Base-by-base conservation (phyloP, 177 flowering plant genomes). In the Vitis hybrid region DNA sequence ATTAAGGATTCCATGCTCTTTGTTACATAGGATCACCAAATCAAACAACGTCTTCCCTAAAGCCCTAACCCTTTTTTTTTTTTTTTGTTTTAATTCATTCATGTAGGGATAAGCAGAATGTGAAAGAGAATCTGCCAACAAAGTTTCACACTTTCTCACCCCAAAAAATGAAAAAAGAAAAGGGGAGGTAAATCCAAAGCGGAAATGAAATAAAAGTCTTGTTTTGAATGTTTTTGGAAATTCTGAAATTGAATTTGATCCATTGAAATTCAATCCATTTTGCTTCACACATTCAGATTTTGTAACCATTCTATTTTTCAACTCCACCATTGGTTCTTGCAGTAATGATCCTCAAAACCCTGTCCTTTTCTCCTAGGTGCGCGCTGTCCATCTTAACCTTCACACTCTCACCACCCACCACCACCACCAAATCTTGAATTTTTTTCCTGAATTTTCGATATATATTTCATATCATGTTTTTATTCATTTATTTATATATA, bases 191-290 rank as follows among this genome's bases (percentile, higher is more conserved):
- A 33, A 33, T 33, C 45, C 45, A 33, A 22, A 22, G 0, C 26
- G 26, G 26, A 22, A 22, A 22, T 22, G 26, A 22, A 4, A 39
- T 39, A 39, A 39, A 39, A 39, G 8, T 39, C 4, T 7, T 39
- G 9, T 39, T 39, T 39, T 5, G 5, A 39, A 39, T 39, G 45
- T 39, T 39, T 39, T 39, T 1, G 60, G 60, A 19, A 45, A 11
- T 65, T 31, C 55, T 3, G 20, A 65, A 53, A 60, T 11, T 49
- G 64, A 80, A 50, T 87, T 72, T 76, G 78, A 80, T 82, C 92
- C 94, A 86, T 51, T 84, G 84, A 84, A 85, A 76, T 63, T 72
- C 85, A 79, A 90, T 90, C 88, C 68, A 3, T 2, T 68, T 29
- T 16, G 18, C 69, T 61, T 72, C 75, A 79, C 71, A 22, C 79